Conservation (phyloP, 73 alveolate species). For the Durusdinium trenchii region DNA sequence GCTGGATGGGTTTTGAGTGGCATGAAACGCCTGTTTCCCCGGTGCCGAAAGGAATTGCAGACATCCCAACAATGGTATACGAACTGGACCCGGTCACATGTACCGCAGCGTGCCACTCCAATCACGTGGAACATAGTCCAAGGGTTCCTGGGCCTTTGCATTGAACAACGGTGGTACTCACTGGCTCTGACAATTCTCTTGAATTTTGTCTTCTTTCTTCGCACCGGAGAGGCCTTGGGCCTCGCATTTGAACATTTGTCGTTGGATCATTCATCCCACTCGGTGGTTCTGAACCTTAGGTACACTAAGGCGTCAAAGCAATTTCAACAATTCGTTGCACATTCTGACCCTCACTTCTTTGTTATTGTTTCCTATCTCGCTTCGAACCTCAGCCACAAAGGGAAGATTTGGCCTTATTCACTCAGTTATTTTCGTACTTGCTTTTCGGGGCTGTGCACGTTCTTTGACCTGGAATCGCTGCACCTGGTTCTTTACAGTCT, state of each 20-base stretch:
- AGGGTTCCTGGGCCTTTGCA: neutral
- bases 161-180: neutral
- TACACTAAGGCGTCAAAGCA: neutral
- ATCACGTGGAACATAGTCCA: neutral
- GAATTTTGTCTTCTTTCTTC: neutral
- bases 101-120: neutral
- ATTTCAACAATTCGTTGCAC: neutral
- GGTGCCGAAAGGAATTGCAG: neutral
- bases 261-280: neutral
- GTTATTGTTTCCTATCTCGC: neutral
- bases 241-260: neutral
- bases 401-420: neutral
- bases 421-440: neutral
- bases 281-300: neutral
- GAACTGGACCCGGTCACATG: neutral
- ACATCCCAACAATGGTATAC: neutral
- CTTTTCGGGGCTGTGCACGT: neutral
- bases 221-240: neutral
- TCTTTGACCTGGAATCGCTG: neutral
- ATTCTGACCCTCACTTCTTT: neutral
- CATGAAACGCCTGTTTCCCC: neutral
- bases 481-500: neutral
- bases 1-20: neutral
- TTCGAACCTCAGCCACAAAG: neutral
- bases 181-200: neutral